These are phyloP conservation scores for Dioscorea alata DNA, from an alignment of 106 monocot genomes.

Conservation along the genomic window DNA sequence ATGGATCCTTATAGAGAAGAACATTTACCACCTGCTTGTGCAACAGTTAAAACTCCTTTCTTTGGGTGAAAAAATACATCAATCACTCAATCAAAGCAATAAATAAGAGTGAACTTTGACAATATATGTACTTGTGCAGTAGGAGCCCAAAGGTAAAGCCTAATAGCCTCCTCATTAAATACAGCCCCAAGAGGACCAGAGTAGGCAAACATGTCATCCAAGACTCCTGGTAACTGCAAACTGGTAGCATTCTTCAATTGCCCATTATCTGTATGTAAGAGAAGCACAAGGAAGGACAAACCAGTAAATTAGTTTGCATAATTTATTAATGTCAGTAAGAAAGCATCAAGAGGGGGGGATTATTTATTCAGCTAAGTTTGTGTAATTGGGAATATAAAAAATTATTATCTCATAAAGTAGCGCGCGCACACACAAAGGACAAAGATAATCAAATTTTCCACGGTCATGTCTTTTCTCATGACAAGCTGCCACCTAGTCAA, in stretches of 20 bases:
- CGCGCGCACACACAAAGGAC: no score
- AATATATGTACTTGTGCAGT: slow-evolving; percentile 65
- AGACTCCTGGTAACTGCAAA: slow-evolving; percentile 77
- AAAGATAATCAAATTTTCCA: no score
- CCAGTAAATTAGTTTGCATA: no score
- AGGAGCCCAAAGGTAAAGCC: slow-evolving; percentile 85
- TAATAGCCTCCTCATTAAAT: slow-evolving; percentile 35
- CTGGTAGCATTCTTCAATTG: slow-evolving; percentile 56
- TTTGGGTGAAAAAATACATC: neutral
- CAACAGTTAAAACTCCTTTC: neutral
- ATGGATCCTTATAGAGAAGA: slow-evolving; percentile 45
- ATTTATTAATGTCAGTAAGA: no score
- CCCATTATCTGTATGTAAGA: slow-evolving; percentile 28
- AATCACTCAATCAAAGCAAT: neutral
- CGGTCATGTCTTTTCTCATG: no score
- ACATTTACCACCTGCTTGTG: slow-evolving; percentile 44
- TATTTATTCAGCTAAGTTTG: no score
- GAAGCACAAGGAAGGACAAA: no score
- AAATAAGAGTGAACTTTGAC: neutral
- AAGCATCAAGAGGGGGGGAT: no score
- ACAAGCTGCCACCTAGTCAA: no score
- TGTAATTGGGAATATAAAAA: no score
- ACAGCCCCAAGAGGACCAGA: slow-evolving; percentile 74
- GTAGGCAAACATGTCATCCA: slow-evolving; percentile 85
- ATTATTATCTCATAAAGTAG: no score